Evolutionary conservation across 2,329 filamentous ascomycete species (phyloP).

Genomic region (Hirsutella thompsonii): DNA sequence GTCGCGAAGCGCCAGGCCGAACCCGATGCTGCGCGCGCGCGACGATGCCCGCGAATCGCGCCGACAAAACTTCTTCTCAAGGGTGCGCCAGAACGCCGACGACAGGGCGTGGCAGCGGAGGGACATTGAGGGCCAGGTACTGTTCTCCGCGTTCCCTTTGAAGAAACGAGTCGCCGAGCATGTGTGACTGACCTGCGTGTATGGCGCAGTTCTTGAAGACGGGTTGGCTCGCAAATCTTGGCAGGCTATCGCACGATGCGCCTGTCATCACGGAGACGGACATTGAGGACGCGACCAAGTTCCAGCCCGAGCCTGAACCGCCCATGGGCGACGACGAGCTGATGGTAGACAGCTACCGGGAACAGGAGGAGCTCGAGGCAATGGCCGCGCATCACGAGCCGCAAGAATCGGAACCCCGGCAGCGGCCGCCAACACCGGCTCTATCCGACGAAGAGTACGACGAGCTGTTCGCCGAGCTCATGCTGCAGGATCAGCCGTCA

Average conservation of each 20-base stretch:
- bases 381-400: conserved; percentile 35
- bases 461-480: conserved; percentile 38
- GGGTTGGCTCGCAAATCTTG: conserved; percentile 18
- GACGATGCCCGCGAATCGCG: conserved; percentile 52
- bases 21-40: conserved; percentile 46
- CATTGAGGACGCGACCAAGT: conserved; percentile 34
- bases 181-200: too few species aligned
- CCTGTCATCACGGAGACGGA: conserved; percentile 33
- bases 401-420: conserved; percentile 9
- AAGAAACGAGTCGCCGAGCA: too few species aligned
- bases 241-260: conserved; percentile 20
- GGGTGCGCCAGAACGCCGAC: conserved; percentile 46
- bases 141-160: not conserved
- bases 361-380: conserved; percentile 45
- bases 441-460: conserved; percentile 49
- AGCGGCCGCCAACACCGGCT: conserved; percentile 19
- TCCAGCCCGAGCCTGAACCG: conserved; percentile 14
- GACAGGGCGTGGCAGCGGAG: conserved; percentile 46
- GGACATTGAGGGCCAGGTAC: conserved; percentile 45
- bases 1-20: conserved; percentile 43
- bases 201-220: conserved; percentile 20
- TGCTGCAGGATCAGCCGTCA: conserved; percentile 16
- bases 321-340: conserved; percentile 26
- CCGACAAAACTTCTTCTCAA: conserved; percentile 56
- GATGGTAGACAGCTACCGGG: conserved; percentile 36